A percentile compares a stretch with the other conserved stretches of the same genome.
These are phyloP conservation scores for Curvularia sp. DNA, from an alignment of 2,329 filamentous ascomycete species.

Conservation along the genomic window DNA sequence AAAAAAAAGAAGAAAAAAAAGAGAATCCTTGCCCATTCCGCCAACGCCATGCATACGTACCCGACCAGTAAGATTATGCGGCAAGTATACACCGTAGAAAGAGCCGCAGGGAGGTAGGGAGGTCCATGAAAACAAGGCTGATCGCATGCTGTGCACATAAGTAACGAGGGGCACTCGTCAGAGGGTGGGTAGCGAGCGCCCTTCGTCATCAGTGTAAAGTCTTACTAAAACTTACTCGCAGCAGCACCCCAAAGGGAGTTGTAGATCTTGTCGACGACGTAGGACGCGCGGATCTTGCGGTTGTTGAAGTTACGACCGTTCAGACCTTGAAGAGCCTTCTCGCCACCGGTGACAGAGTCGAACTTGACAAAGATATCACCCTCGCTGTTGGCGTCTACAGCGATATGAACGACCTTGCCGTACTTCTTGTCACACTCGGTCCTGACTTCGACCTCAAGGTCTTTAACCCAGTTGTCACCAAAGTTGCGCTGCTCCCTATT, in stretches of 20 bases:
- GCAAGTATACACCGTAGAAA: slow-evolving; percentile 3
- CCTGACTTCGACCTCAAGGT: slow-evolving; percentile 91
- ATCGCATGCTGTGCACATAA: slow-evolving; percentile 15
- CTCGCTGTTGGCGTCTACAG: slow-evolving; percentile 88
- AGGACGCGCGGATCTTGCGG: slow-evolving; percentile 89
- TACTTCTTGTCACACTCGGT: slow-evolving; percentile 94
- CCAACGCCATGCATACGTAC: slow-evolving; percentile 19
- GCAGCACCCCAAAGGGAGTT: slow-evolving; percentile 74
- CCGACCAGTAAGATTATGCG: slow-evolving; percentile 9
- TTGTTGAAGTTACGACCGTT: slow-evolving; percentile 97
- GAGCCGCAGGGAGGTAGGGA: slow-evolving; percentile 1
- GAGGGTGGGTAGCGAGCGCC: slow-evolving; percentile 7
- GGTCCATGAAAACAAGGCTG: neutral
- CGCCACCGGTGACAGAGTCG: slow-evolving; percentile 90
- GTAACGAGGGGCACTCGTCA: slow-evolving; percentile 14
- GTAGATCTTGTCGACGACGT: slow-evolving; percentile 98
- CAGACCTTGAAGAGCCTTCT: slow-evolving; percentile 96
- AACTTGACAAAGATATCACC: slow-evolving; percentile 99
- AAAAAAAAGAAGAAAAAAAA: slow-evolving; percentile 3
- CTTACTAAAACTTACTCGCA: slow-evolving; percentile 38
- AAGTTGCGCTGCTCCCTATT: slow-evolving; percentile 36
- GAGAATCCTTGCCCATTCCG: slow-evolving; percentile 14
- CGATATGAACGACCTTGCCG: slow-evolving; percentile 96
- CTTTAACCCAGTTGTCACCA: slow-evolving; percentile 75
- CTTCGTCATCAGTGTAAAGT: slow-evolving; percentile 18